Base-by-base conservation (phyloP, 2,329 filamentous ascomycete species). In the Hypoxylon sp. region DNA sequence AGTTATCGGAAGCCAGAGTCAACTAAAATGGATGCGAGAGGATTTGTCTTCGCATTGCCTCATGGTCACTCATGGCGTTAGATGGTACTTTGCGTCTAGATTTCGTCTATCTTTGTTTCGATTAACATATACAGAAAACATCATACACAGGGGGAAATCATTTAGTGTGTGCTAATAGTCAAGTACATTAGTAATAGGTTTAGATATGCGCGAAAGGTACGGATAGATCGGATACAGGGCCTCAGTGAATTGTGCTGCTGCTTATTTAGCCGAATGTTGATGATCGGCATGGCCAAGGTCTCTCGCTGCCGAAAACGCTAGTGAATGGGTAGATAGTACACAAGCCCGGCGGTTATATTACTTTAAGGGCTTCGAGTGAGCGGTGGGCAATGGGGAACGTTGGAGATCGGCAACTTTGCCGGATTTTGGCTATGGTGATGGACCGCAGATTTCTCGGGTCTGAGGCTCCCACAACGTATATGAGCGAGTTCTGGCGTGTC, bases 281-380 rank as follows among this genome's bases (percentile, higher is more conserved):
- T 15, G 65, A 68, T 70, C 62, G 47, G 54, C 57, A 48, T 47
- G 46, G 68, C 68, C 58, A 70, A 68, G 55, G 47, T 53, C 19
- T 46, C 3, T 54, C 31, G 31, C 50, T 37, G 53, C 51, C 27
- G 47, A 47, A 52, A 35, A 17, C 32, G 58, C 51, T 35, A 61
- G 68, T 64, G 55, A 62, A 27, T 47, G 47, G 29, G 54, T 37
- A 37, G 24, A 52, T 57, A 19, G 5, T 6, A 50, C 17, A 39
- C 59, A 68, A 65, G 54, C 54, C 51, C 32, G 62, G 37, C 57
- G 57, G 64, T 13, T 66, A 65, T 63, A 65, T 60, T 57, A 31
- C 29, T 11, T 13, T 6, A 44, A 42, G 60, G 57, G 37, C 57
- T 62, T 44, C 61, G 44, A 19, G 47, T 58, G 47, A 62, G 50